Conservation (phyloP, 2,329 filamentous ascomycete genomes). For the Pseudogymnoascus sp. region DNA sequence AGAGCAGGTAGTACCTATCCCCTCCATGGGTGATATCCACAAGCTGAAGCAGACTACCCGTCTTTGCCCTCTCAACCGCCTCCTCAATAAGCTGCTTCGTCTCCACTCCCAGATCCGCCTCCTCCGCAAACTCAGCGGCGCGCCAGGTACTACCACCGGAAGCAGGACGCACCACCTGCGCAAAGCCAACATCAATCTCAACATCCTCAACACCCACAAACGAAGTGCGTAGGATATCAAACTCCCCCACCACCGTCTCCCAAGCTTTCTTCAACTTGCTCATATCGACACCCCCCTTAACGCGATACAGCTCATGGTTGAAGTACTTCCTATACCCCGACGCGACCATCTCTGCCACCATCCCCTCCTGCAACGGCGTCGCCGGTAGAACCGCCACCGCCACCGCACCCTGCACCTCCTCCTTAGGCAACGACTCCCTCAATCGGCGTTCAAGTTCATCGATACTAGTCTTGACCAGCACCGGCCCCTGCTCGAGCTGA, state of each 20-base stretch:
- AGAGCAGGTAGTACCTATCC: slow-evolving; percentile 49
- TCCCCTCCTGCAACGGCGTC: slow-evolving; percentile 79
- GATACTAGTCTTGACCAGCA: slow-evolving; percentile 12
- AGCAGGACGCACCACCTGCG: slow-evolving; percentile 42
- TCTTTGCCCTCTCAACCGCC: slow-evolving; percentile 33
- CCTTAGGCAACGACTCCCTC: slow-evolving; percentile 13
- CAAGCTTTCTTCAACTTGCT: slow-evolving; percentile 54
- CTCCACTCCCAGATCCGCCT: slow-evolving; percentile 24
- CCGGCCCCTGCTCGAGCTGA: neutral
- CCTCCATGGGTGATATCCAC: slow-evolving; percentile 32
- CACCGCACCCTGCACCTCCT: slow-evolving; percentile 37
- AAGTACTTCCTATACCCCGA: slow-evolving; percentile 73
- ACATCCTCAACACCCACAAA: slow-evolving; percentile 63
- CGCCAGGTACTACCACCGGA: slow-evolving; percentile 30
- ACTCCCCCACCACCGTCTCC: slow-evolving; percentile 47
- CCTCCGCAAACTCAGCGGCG: slow-evolving; percentile 16
- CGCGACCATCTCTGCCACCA: slow-evolving; percentile 73
- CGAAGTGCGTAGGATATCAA: slow-evolving; percentile 67
- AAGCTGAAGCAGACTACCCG: slow-evolving; percentile 42
- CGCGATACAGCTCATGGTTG: slow-evolving; percentile 69
- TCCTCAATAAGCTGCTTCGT: slow-evolving; percentile 34
- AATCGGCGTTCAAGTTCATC: slow-evolving; percentile 30
- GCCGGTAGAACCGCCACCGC: slow-evolving; percentile 59
- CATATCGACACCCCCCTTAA: slow-evolving; percentile 49
- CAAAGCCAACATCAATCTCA: slow-evolving; percentile 45